Percentiles rank a stretch among this genome's conserved stretches.
Evolutionary conservation across 2,329 filamentous ascomycete species (phyloP).

Genomic region (Trichoderma sp.): DNA sequence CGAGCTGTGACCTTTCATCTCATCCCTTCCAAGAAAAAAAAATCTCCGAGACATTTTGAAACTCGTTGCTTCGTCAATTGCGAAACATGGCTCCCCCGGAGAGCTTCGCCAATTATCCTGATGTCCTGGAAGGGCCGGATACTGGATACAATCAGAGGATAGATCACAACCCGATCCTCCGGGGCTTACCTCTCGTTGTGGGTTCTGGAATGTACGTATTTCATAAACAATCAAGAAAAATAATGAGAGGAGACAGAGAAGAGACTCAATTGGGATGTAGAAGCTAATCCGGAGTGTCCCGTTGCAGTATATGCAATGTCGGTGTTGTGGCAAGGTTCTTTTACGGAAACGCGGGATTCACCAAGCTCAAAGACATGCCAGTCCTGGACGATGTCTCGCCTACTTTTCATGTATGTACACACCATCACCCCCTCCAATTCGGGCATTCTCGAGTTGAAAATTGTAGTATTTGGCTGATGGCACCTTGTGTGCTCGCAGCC

Average conservation of each 20-base stretch:
- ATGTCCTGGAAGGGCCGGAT: slow-evolving; percentile 35
- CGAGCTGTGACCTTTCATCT: background rate
- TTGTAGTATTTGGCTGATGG: background rate
- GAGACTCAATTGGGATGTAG: background rate
- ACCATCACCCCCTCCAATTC: background rate
- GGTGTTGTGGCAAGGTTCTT: slow-evolving; percentile 60
- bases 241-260: background rate
- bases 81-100: slow-evolving; percentile 28
- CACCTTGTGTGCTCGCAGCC: slow-evolving; percentile 39
- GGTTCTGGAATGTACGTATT: slow-evolving; percentile 57
- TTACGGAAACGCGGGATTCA: slow-evolving; percentile 66
- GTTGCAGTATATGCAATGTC: slow-evolving; percentile 55
- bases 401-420: slow-evolving; percentile 46
- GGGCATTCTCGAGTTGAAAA: no score
- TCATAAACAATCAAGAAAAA: background rate
- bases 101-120: slow-evolving; percentile 45
- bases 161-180: slow-evolving; percentile 66
- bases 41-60: background rate
- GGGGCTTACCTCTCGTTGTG: slow-evolving; percentile 61
- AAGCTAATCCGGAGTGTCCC: background rate
- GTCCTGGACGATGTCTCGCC: slow-evolving; percentile 44
- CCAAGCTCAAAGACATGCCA: slow-evolving; percentile 44
- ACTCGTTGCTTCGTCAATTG: background rate
- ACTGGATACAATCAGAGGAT: slow-evolving; percentile 34
- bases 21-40: background rate